Percentiles rank a stretch among this genome's conserved stretches.
Evolutionary conservation across 2,329 filamentous ascomycete genomes (phyloP).

Genomic region (Aurifilum marmelostoma): DNA sequence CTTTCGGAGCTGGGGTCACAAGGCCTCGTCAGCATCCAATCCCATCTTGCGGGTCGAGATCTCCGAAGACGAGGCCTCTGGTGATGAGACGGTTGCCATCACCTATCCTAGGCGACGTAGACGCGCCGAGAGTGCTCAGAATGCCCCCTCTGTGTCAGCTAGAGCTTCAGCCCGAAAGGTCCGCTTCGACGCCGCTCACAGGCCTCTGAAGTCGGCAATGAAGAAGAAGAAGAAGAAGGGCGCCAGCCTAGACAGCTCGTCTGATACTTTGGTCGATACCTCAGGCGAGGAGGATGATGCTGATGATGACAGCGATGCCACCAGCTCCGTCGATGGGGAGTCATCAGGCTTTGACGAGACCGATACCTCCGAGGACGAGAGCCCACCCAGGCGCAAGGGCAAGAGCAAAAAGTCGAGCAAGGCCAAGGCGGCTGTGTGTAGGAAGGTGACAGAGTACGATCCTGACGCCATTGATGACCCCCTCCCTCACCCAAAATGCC

Average conservation of each 20-base stretch:
- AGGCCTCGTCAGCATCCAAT: conserved; percentile 22
- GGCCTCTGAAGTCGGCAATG: conserved; percentile 42
- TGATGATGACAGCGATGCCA: conserved; percentile 14
- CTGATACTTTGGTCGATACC: conserved; percentile 33
- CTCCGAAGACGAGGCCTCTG: conserved; percentile 56
- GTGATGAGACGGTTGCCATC: conserved; percentile 51
- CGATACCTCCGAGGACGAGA: conserved; percentile 24
- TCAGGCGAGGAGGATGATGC: conserved; percentile 20
- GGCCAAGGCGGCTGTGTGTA: conserved; percentile 21
- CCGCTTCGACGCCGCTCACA: conserved; percentile 42
- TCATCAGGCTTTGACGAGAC: conserved; percentile 23
- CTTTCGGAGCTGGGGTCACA: conserved; percentile 27
- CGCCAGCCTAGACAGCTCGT: conserved; percentile 23
- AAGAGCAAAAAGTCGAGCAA: conserved; percentile 29
- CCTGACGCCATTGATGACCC: conserved; percentile 32
- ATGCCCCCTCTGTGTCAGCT: background rate
- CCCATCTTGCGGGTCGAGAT: conserved; percentile 47
- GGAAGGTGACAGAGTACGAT: conserved; percentile 23
- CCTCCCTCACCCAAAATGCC: conserved; percentile 43
- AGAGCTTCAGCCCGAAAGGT: conserved; percentile 44
- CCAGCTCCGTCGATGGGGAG: conserved; percentile 24
- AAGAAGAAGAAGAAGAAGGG: conserved; percentile 43
- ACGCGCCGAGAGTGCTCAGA: conserved; percentile 12
- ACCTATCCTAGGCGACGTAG: conserved; percentile 49
- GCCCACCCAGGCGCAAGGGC: conserved; percentile 10